Conservation (phyloP, 345 rosid species). For the Draba incana region DNA sequence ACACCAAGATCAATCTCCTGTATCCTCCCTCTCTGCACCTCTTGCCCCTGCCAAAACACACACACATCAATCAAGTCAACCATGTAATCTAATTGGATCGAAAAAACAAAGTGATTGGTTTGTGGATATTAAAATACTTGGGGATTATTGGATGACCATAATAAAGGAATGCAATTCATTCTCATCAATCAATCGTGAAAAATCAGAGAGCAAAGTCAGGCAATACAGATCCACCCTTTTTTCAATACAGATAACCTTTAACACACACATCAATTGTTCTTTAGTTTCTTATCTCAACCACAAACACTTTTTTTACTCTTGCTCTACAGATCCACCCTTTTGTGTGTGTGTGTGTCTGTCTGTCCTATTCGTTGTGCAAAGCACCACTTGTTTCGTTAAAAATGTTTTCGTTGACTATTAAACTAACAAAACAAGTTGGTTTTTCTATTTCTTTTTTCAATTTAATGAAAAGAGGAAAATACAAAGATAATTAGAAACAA, state of each 20-base stretch:
- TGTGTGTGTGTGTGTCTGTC: not conserved
- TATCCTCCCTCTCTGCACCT: conserved; percentile 45
- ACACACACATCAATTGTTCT: too few species aligned
- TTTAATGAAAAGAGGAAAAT: not conserved
- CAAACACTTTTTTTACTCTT: not conserved
- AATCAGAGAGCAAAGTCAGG: not conserved
- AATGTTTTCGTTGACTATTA: conserved; percentile 32
- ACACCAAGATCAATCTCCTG: conserved; percentile 51
- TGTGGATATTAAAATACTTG: not conserved
- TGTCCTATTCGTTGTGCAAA: conserved; percentile 20
- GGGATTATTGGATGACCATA: conserved; percentile 4
- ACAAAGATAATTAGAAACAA: not conserved
- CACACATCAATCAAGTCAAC: not conserved
- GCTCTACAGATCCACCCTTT: conserved; percentile 15
- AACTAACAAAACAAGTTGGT: not conserved
- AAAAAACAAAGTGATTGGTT: too few species aligned
- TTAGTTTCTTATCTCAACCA: not conserved
- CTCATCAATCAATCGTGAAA: not conserved
- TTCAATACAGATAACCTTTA: too few species aligned
- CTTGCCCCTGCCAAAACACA: conserved; percentile 15
- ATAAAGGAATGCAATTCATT: conserved; percentile 33
- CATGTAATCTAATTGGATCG: not conserved
- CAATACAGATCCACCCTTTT: too few species aligned
- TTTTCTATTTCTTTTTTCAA: not conserved
- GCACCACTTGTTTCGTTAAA: conserved; percentile 21